phyloP scores from a whole-genome alignment of 2,329 filamentous ascomycete genomes.

The Cladosporium sp. region DNA sequence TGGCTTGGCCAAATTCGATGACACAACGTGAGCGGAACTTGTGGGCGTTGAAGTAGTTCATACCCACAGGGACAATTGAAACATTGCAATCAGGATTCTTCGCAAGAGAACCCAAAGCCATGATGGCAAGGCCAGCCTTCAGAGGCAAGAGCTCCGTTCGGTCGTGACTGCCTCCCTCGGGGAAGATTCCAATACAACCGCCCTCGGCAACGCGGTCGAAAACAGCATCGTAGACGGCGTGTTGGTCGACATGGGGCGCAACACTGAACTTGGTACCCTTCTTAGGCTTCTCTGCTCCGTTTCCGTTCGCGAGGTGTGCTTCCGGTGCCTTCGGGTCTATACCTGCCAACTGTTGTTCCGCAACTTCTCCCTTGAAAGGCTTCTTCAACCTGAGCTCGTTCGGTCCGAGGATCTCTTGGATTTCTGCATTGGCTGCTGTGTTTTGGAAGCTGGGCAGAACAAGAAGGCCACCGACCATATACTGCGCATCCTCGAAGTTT shows the following conservation, averaged over 20 bases:
- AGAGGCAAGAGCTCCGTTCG: constrained; percentile 86
- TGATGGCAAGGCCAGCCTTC: constrained; percentile 96
- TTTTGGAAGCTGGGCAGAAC: constrained; percentile 85
- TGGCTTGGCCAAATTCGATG: constrained; percentile 87
- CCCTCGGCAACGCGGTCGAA: constrained; percentile 79
- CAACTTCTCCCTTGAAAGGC: constrained; percentile 74
- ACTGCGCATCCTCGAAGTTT: constrained; percentile 71
- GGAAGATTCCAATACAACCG: constrained; percentile 94
- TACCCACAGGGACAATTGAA: constrained; percentile 93
- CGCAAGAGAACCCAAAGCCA: constrained; percentile 88
- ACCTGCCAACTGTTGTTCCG: constrained; percentile 79
- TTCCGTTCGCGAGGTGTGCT: constrained; percentile 46
- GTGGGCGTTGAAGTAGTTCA: constrained; percentile 99
- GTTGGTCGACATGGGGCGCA: constrained; percentile 92
- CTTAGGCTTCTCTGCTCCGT: constrained; percentile 59
- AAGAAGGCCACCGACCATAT: constrained; percentile 76
- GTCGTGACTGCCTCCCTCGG: constrained; percentile 94
- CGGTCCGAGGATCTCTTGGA: constrained; percentile 74
- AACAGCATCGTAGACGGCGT: constrained; percentile 88
- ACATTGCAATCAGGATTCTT: constrained; percentile 83
- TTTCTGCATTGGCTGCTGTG: constrained; percentile 76
- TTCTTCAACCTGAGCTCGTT: constrained; percentile 86
- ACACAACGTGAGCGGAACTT: constrained; percentile 97
- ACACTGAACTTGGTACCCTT: constrained; percentile 80
- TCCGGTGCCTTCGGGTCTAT: constrained; percentile 65